Percentiles rank a stretch among this genome's conserved stretches.
Conservation (phyloP, 2,329 filamentous ascomycete species). For the Exophiala bonariae region DNA sequence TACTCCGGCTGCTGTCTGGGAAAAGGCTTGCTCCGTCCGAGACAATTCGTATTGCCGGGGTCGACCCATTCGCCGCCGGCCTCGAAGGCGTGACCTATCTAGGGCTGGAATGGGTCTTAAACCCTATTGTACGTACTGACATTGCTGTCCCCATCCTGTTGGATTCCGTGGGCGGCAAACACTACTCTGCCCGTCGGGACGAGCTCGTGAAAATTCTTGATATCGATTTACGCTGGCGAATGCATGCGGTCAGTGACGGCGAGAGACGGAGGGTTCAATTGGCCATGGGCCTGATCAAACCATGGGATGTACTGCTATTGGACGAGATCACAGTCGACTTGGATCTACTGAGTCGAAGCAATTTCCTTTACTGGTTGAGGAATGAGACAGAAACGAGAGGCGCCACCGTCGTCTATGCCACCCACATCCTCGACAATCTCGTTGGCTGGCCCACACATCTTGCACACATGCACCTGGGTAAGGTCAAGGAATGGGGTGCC, state of each 20-base stretch:
- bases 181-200: conserved; percentile 77
- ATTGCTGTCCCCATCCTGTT: conserved; percentile 89
- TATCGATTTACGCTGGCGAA: conserved; percentile 87
- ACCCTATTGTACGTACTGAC: conserved; percentile 92
- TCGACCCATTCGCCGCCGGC: conserved; percentile 87
- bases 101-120: conserved; percentile 96
- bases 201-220: conserved; percentile 86
- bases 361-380: conserved; percentile 85
- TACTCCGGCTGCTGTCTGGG: conserved; percentile 89
- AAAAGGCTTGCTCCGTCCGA: conserved; percentile 83
- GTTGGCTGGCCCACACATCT: conserved; percentile 93
- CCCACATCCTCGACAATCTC: conserved; percentile 93
- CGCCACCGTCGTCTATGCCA: conserved; percentile 96
- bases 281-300: conserved; percentile 89
- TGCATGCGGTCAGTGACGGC: conserved; percentile 93
- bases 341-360: conserved; percentile 78
- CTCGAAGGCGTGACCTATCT: conserved; percentile 96
- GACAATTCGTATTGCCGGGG: conserved; percentile 74
- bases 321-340: conserved; percentile 98
- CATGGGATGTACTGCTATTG: conserved; percentile 86
- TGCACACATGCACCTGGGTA: conserved; percentile 90
- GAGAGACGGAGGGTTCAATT: conserved; percentile 90
- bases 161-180: conserved; percentile 79
- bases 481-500: conserved; percentile 80
- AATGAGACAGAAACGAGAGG: conserved; percentile 76